Conservation (phyloP, 495 filamentous ascomycete genomes). For the Xylaria grammica region DNA sequence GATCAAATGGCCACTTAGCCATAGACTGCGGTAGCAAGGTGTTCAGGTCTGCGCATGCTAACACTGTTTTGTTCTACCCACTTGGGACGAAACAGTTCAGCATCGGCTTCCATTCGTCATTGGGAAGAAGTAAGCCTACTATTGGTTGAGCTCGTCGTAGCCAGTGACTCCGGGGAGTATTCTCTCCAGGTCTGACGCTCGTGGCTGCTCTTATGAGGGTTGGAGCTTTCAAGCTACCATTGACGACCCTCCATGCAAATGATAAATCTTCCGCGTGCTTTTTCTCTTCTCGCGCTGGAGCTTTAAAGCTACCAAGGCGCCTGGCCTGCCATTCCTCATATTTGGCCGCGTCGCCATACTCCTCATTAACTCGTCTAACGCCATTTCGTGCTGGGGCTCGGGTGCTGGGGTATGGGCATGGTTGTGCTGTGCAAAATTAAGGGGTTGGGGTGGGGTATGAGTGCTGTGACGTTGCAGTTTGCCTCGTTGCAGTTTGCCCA, state of each 20-base stretch:
- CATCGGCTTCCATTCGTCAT: slow-evolving; percentile 12
- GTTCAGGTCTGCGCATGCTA: slow-evolving; percentile 15
- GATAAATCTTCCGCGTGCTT: slow-evolving; percentile 28
- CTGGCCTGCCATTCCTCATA: slow-evolving; percentile 39
- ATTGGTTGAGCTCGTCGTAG: slow-evolving; percentile 11
- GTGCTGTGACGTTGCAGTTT: slow-evolving; percentile 34
- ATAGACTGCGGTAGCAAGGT: slow-evolving; percentile 7
- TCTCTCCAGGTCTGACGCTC: slow-evolving; percentile 16
- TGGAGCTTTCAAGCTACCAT: slow-evolving; percentile 61
- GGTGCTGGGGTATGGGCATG: slow-evolving; percentile 26
- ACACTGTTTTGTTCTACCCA: slow-evolving; percentile 25
- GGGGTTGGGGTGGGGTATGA: slow-evolving; percentile 24
- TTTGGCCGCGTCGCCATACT: slow-evolving; percentile 32
- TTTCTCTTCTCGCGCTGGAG: slow-evolving; percentile 49
- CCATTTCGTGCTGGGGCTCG: slow-evolving; percentile 27
- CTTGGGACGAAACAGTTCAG: slow-evolving; percentile 24
- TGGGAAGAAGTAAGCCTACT: slow-evolving; percentile 1
- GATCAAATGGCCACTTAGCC: slow-evolving; percentile 23
- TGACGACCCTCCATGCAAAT: slow-evolving; percentile 40
- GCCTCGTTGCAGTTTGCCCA: slow-evolving; percentile 33
- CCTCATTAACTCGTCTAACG: slow-evolving; percentile 50
- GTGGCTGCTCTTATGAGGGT: slow-evolving; percentile 39
- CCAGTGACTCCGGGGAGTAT: neutral
- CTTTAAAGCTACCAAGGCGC: slow-evolving; percentile 59
- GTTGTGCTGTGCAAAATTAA: slow-evolving; percentile 21